These are phyloP conservation scores for Sarocladiaceae sp. DNA, from an alignment of 2,329 filamentous ascomycete genomes.

Conservation along the genomic window DNA sequence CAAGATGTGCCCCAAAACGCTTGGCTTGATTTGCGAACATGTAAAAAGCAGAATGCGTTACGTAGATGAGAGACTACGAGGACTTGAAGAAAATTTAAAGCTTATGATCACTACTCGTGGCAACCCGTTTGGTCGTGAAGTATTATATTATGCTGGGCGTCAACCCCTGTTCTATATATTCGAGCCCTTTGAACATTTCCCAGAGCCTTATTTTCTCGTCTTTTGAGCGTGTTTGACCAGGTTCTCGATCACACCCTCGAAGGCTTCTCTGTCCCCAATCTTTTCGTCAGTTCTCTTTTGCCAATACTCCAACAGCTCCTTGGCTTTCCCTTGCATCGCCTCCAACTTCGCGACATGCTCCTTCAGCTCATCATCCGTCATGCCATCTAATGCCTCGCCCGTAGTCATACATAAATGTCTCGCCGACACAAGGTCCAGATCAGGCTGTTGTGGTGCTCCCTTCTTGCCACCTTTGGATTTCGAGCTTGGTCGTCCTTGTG, in stretches of 20 bases:
- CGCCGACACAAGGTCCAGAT: slow-evolving; percentile 74
- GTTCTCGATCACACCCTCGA: slow-evolving; percentile 96
- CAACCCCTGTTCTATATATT: too few species aligned
- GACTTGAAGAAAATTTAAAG: background rate
- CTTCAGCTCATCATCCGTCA: slow-evolving; percentile 73
- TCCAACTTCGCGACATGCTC: slow-evolving; percentile 67
- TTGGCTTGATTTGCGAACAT: background rate
- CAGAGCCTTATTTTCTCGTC: slow-evolving; percentile 60
- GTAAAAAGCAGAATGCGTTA: slow-evolving; percentile 10
- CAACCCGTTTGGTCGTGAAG: background rate
- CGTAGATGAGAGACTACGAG: slow-evolving; percentile 5
- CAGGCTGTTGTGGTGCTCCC: slow-evolving; percentile 65
- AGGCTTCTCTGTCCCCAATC: slow-evolving; percentile 84
- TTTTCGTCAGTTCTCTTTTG: slow-evolving; percentile 80
- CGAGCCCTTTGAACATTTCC: too few species aligned
- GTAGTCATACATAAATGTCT: slow-evolving; percentile 79
- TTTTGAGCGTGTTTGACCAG: slow-evolving; percentile 87
- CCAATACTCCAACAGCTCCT: slow-evolving; percentile 83
- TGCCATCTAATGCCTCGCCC: slow-evolving; percentile 73
- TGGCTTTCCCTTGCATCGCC: slow-evolving; percentile 65
- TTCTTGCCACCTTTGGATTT: slow-evolving; percentile 38
- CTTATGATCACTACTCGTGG: background rate
- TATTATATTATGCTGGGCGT: background rate
- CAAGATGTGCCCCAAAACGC: background rate
- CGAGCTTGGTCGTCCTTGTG: slow-evolving; percentile 46